Percentiles rank a stretch among this genome's conserved stretches.
phyloP scores from a whole-genome alignment of 1,284 basidiomycete genomes.

The Apiotrichum porosum region DNA sequence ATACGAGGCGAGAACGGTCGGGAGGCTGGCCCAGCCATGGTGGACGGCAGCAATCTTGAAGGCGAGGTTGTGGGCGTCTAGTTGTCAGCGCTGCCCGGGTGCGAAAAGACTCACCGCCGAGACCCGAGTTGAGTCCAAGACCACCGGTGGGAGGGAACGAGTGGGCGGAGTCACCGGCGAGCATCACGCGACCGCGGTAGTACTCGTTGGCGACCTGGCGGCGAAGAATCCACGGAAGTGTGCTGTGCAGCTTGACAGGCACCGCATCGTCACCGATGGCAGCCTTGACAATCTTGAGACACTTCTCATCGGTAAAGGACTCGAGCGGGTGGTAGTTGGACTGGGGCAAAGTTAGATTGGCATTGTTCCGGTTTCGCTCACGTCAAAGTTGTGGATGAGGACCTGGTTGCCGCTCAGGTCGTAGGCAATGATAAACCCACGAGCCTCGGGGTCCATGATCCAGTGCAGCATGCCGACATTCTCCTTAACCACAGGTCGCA shows the following conservation, averaged over 20 bases:
- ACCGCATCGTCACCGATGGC: constrained; percentile 17
- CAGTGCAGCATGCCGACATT: constrained; percentile 24
- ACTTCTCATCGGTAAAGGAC: constrained; percentile 20
- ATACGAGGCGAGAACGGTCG: constrained; percentile 11
- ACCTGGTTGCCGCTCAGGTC: constrained; percentile 23
- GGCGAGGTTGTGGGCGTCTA: constrained; percentile 24
- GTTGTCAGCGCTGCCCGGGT: neutral
- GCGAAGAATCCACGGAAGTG: constrained; percentile 21
- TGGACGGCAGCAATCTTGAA: constrained; percentile 18
- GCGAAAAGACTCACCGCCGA: constrained; percentile 3
- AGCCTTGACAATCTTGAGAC: constrained; percentile 16
- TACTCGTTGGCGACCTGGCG: constrained; percentile 23
- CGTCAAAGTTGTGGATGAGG: constrained; percentile 25
- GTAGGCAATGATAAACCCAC: constrained; percentile 24
- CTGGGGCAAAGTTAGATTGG: too few species aligned
- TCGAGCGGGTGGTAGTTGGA: constrained; percentile 11
- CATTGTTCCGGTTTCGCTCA: too few species aligned
- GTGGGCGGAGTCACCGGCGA: constrained; percentile 20
- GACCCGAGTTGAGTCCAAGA: constrained; percentile 21
- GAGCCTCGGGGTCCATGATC: constrained; percentile 23
- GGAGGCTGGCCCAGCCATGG: constrained; percentile 10
- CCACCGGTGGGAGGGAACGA: constrained; percentile 25
- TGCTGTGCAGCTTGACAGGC: constrained; percentile 15
- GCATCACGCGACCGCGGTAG: constrained; percentile 13
- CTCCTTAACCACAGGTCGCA: constrained; percentile 21